These are phyloP conservation scores for Lipomyces yamanashiensis DNA, from an alignment of 805 yeast species.

Conservation along the genomic window DNA sequence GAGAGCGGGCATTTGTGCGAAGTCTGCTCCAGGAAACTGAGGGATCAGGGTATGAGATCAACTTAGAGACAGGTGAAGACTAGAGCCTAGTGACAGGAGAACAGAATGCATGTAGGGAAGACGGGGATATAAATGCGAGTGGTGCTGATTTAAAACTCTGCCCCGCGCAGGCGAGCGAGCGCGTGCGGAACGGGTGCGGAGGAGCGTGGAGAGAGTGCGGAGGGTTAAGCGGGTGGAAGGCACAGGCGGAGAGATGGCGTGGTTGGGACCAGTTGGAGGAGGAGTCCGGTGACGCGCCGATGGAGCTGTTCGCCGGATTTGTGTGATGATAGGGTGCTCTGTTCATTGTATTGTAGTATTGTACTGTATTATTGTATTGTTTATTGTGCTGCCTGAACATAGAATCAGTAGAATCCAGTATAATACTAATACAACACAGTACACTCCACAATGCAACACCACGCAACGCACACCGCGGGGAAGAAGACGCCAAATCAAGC, in stretches of 20 bases:
- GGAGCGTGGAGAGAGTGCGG: no score
- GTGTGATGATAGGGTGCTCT: no score
- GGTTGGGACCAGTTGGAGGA: neutral
- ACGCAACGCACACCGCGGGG: neutral
- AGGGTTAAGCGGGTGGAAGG: constrained; percentile 9
- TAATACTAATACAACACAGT: neutral
- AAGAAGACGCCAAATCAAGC: neutral
- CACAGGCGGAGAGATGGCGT: neutral
- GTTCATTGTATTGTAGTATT: no score
- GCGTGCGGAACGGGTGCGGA: neutral
- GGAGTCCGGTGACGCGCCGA: neutral
- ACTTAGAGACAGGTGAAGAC: no score
- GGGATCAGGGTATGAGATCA: no score
- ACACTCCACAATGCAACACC: neutral
- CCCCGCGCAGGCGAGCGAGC: neutral
- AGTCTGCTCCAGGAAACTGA: no score
- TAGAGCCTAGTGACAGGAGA: neutral
- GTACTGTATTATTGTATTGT: no score
- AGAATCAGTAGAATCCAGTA: neutral
- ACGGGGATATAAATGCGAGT: neutral
- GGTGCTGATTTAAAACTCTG: neutral
- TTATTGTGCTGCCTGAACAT: no score
- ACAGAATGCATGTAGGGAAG: neutral
- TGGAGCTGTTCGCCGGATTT: no score
- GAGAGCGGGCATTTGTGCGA: neutral